These are phyloP conservation scores for Leccinum broughii DNA, from an alignment of 768 basidiomycete genomes.

Conservation along the genomic window DNA sequence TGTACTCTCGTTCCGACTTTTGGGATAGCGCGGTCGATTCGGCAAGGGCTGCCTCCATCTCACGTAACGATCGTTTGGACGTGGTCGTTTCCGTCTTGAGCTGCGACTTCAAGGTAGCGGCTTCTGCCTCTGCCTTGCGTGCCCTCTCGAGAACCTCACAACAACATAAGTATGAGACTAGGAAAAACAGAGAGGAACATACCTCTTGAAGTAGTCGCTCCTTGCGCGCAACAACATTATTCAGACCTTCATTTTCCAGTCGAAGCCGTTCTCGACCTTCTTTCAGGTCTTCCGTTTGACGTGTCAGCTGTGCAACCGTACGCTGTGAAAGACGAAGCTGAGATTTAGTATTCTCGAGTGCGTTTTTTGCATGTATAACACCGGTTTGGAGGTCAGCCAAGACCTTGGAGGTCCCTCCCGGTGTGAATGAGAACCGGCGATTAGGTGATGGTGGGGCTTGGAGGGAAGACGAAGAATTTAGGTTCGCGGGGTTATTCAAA, in stretches of 20 bases:
- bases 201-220: constrained; percentile 87
- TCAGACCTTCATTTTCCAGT: constrained; percentile 84
- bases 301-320: constrained; percentile 78
- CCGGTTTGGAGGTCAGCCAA: constrained; percentile 85
- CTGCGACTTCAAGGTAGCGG: constrained; percentile 62
- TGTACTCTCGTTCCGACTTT: constrained; percentile 82
- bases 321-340: constrained; percentile 82
- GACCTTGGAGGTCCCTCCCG: constrained; percentile 84
- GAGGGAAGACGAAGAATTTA: constrained; percentile 39
- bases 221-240: constrained; percentile 85
- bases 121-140: constrained; percentile 81
- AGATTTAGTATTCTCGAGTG: constrained; percentile 82
- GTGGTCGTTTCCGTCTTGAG: constrained; percentile 72
- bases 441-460: constrained; percentile 51
- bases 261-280: constrained; percentile 81
- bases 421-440: constrained; percentile 60
- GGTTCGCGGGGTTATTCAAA: constrained; percentile 24
- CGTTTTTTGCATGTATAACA: constrained; percentile 73
- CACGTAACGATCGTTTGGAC: constrained; percentile 74
- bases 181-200: constrained; percentile 14
- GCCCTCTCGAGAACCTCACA: constrained; percentile 76
- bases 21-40: constrained; percentile 78
- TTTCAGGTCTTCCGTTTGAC: constrained; percentile 87
- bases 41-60: constrained; percentile 73
- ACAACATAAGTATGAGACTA: constrained; percentile 3